Evolutionary conservation across 2,329 filamentous ascomycete genomes (phyloP).

Genomic region (Calonectria montana): DNA sequence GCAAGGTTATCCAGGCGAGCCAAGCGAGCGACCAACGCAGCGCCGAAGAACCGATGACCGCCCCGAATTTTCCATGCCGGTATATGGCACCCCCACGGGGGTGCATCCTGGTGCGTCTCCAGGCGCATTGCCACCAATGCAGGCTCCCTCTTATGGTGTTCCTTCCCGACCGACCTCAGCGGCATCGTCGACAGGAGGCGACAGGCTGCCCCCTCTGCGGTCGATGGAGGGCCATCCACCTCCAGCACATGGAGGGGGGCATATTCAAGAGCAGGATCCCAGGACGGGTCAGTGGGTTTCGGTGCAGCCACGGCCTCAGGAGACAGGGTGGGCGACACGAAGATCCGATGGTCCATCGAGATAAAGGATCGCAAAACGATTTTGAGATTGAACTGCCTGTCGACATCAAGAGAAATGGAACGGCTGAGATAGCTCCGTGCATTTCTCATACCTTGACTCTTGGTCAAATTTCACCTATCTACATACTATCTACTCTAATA

Average conservation of each 20-base stretch:
- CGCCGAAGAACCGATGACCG: slow-evolving; percentile 61
- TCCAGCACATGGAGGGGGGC: slow-evolving; percentile 40
- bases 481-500: slow-evolving; percentile 37
- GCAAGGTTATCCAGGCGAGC: slow-evolving; percentile 55
- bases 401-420: background rate
- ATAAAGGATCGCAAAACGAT: slow-evolving; percentile 13
- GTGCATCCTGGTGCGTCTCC: slow-evolving; percentile 46
- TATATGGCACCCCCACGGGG: slow-evolving; percentile 50
- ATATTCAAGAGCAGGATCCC: slow-evolving; percentile 48
- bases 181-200: slow-evolving; percentile 51
- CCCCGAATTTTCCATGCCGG: slow-evolving; percentile 53
- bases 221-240: slow-evolving; percentile 53
- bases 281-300: slow-evolving; percentile 51
- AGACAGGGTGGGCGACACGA: slow-evolving; percentile 53
- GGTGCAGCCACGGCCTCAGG: slow-evolving; percentile 45
- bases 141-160: slow-evolving; percentile 50
- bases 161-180: slow-evolving; percentile 53
- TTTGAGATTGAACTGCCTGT: slow-evolving; percentile 7
- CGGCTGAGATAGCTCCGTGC: background rate
- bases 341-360: slow-evolving; percentile 35
- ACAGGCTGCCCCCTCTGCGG: slow-evolving; percentile 61
- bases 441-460: background rate
- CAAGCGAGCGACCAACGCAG: slow-evolving; percentile 58
- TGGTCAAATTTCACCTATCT: slow-evolving; percentile 1
- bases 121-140: slow-evolving; percentile 55